Percentiles rank a stretch among this genome's conserved stretches.
Conservation (phyloP, 1,284 basidiomycete genomes). For the Earliella scabrosa region DNA sequence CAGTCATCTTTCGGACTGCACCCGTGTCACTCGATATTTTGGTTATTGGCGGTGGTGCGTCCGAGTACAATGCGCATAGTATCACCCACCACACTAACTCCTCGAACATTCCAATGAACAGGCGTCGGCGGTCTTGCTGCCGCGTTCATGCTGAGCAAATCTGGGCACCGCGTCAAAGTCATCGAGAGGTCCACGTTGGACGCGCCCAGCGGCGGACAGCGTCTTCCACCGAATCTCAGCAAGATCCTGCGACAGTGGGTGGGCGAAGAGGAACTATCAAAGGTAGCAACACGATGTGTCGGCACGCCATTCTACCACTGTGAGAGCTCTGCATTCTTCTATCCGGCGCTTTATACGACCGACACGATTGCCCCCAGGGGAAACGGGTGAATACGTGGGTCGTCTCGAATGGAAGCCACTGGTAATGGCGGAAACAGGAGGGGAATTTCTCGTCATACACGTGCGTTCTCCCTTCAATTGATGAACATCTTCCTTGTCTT, state of each 20-base stretch:
- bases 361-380: constrained; percentile 40
- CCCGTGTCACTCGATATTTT: constrained; percentile 24
- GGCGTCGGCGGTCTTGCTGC: constrained; percentile 50
- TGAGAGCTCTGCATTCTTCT: no score
- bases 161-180: constrained; percentile 56
- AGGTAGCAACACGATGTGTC: constrained; percentile 35
- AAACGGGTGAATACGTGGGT: constrained; percentile 48
- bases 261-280: constrained; percentile 42
- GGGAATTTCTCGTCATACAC: constrained; percentile 48
- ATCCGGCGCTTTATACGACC: no score
- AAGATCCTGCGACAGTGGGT: constrained; percentile 59
- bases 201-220: constrained; percentile 44
- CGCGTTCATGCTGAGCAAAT: constrained; percentile 25
- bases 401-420: constrained; percentile 54
- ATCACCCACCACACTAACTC: constrained; percentile 34
- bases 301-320: constrained; percentile 34
- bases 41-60: constrained; percentile 29
- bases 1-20: constrained; percentile 12
- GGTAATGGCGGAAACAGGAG: constrained; percentile 57
- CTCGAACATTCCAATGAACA: no score
- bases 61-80: no score
- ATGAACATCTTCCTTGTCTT: neutral
- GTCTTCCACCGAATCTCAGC: constrained; percentile 55
- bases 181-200: constrained; percentile 45
- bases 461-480: constrained; percentile 19